Base-by-base conservation (phyloP, 345 rosid species). In the Eutrema japonicum region DNA sequence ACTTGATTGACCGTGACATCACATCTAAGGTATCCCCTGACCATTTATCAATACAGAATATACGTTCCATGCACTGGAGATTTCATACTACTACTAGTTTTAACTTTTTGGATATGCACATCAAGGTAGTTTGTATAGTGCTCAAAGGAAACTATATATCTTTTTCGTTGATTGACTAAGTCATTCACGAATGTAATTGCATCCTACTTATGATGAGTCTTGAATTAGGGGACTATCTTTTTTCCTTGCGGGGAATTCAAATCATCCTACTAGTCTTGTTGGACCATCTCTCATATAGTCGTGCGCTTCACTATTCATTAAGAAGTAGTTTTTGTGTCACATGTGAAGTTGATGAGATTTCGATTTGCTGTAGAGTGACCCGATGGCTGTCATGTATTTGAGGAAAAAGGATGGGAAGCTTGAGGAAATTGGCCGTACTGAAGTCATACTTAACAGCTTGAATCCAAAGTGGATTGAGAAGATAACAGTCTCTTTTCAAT, bases 361-460 rank as follows among this genome's bases (percentile, higher is more conserved):
- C 27, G 1, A 8, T 63, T 54, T 80, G 27, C 67, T 79, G 75
- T 68, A 90, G 98, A 93, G 98, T 78, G 98, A 93, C 71, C 96
- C 97, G 1, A 84, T 90, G 92, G 82, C 80, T 62, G 86, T 89
- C 82, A 75, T 83, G 35, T 90, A 86, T 64, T 33, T 76, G 50
- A 89, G 74, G 79, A 90, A 83, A 78, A 65, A 18, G 30, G 87
- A 90, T 72, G 96, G 96, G 62, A 65, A 22, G 26, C 83, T 93
- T 32, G 87, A 87, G 77, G 98, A 93, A 83, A 80, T 93, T 78
- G 96, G 96, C 48, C 91, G 89, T 11, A 89, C 98, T 16, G 98
- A 93, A 82, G 97, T 90, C 58, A 78, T 90, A 52, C 61, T 85
- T 46, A 93, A 93, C 69, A 75, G 40, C 71, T 80, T 90, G 69